Evolutionary conservation across 2,329 filamentous ascomycete genomes (phyloP).

Genomic region (Epichloe amarillans): DNA sequence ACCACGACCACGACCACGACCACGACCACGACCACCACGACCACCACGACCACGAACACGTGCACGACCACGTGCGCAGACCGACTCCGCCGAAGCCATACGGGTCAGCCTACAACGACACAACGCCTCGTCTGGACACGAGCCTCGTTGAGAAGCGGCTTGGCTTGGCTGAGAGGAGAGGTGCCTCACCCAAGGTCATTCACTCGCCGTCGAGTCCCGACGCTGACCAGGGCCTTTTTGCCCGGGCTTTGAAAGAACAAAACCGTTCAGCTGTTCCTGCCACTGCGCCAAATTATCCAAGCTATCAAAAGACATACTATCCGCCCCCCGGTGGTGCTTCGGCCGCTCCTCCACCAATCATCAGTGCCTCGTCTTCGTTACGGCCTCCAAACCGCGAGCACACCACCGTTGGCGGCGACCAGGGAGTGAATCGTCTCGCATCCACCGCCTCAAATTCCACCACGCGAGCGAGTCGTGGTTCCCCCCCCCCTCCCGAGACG

Average conservation of each 20-base stretch:
- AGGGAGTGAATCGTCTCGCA: slow-evolving; percentile 45
- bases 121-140: slow-evolving; percentile 40
- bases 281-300: slow-evolving; percentile 28
- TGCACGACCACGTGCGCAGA: slow-evolving; percentile 31
- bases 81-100: slow-evolving; percentile 31
- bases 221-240: slow-evolving; percentile 67
- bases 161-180: slow-evolving; percentile 67
- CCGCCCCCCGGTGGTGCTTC: slow-evolving; percentile 36
- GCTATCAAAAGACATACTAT: slow-evolving; percentile 46
- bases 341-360: slow-evolving; percentile 18
- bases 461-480: slow-evolving; percentile 80
- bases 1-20: slow-evolving; percentile 12
- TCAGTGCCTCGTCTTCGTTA: slow-evolving; percentile 13
- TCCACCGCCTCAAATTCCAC: slow-evolving; percentile 91
- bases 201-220: slow-evolving; percentile 72
- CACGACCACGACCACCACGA: slow-evolving; percentile 35
- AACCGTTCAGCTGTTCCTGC: slow-evolving; percentile 26
- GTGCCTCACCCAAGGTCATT: slow-evolving; percentile 67
- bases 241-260: slow-evolving; percentile 41
- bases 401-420: slow-evolving; percentile 24
- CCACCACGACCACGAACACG: slow-evolving; percentile 13
- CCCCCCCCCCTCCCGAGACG: slow-evolving; percentile 88
- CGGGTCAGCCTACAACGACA: slow-evolving; percentile 35
- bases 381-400: slow-evolving; percentile 12
- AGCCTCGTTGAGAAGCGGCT: slow-evolving; percentile 44